Evolutionary conservation across 225 moss, liverwort and hornwort species (phyloP), one percentile per base, ranked within the genome.

Genomic region (Pleurozium schreberi): DNA sequence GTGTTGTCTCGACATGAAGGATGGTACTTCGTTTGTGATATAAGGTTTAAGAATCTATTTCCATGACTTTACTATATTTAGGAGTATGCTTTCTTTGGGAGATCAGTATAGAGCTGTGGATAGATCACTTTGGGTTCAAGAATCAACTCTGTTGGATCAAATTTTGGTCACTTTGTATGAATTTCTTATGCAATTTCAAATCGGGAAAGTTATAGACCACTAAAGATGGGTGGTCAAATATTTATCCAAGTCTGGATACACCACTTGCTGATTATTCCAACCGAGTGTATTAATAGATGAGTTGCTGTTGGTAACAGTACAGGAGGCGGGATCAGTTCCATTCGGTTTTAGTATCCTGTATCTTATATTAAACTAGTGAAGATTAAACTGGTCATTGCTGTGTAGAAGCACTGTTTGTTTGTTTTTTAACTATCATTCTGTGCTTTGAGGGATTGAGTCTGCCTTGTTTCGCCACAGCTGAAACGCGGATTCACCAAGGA

Each of bases 401-500:
- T 85, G 53, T 69, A 62, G 70, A 79, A 73, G 31, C 58, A 52
- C 23, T 64, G 57, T 42, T 58, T n/a, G n/a, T n/a, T n/a, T n/a
- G n/a, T 21, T 67, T 25, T 31, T 80, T 71, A 49, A 8, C 36
- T 28, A 81, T 79, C 64, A 50, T 7, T 80, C 78, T 55, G 45
- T 65, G 84, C 61, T 80, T 53, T 53, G 53, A 85, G 64, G 30
- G 74, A 75, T 80, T 86, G 53, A 83, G 45, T 40, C 21, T 82
- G 33, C 79, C n/a, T 81, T 91, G 87, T 70, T 87, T 85, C 58
- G 55, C 78, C 53, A 85, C 93, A 95, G 95, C 92, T 96, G 87
- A 95, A 92, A 85, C 91, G 93, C 85, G 98, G 96, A 74, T 97
- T 97, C 79, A 97, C 96, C 14, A 96, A 88, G 80, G 96, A 96